A percentile compares a stretch with the other conserved stretches of the same genome.
phyloP scores from a whole-genome alignment of 2,329 filamentous ascomycete genomes.

The Hortaea werneckii region DNA sequence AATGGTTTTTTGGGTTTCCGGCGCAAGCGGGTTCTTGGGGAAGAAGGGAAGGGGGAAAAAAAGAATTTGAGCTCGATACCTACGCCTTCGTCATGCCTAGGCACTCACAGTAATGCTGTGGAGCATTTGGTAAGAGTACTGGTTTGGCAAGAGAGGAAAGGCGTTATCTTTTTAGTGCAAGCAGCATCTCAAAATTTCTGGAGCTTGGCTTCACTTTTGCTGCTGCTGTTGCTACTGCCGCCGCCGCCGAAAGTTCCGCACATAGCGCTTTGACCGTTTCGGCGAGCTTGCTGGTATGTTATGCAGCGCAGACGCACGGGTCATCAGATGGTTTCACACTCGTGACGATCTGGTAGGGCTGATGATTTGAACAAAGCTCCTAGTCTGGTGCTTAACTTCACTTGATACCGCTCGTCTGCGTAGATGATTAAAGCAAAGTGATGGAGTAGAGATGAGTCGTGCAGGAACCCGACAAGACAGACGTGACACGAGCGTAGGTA shows the following conservation, averaged over 20 bases:
- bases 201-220: neutral
- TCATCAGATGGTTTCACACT: neutral
- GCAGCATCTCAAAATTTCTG: neutral
- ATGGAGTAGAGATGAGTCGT: too few species aligned
- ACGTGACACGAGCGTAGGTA: too few species aligned
- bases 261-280: neutral
- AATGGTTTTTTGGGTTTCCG: too few species aligned
- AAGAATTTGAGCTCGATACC: neutral
- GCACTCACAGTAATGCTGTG: neutral
- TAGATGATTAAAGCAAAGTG: neutral
- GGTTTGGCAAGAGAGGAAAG: too few species aligned
- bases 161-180: too few species aligned
- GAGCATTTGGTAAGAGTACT: neutral
- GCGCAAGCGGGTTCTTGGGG: neutral
- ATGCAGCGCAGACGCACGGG: neutral
- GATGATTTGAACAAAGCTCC: neutral
- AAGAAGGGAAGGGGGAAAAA: neutral
- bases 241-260: too few species aligned
- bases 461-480: too few species aligned
- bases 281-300: neutral
- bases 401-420: neutral
- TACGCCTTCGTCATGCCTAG: neutral
- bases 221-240: too few species aligned
- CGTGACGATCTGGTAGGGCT: neutral
- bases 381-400: neutral